phyloP scores from a whole-genome alignment of 2,329 filamentous ascomycete species.

The Fusarium heterosporum region DNA sequence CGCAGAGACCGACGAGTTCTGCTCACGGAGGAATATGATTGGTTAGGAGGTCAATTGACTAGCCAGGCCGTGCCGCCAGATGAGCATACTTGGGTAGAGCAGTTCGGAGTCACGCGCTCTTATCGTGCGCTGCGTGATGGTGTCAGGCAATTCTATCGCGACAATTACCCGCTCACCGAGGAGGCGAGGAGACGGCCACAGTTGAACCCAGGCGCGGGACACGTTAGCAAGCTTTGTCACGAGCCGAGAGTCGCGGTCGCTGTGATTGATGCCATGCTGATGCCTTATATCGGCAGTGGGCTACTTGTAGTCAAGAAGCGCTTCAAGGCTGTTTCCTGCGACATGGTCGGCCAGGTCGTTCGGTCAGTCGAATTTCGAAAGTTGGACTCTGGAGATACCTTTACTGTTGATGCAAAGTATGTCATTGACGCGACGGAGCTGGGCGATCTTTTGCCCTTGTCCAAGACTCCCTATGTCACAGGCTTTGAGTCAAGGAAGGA shows the following conservation, averaged over 20 bases:
- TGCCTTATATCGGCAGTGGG: conserved; percentile 44
- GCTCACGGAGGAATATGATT: conserved; percentile 47
- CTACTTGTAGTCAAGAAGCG: conserved; percentile 39
- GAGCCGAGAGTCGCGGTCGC: conserved; percentile 47
- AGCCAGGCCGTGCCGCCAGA: conserved; percentile 48
- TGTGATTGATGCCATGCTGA: conserved; percentile 45
- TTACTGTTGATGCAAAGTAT: conserved; percentile 29
- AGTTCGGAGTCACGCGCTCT: conserved; percentile 46
- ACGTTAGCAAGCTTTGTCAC: conserved; percentile 48
- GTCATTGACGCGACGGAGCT: conserved; percentile 36
- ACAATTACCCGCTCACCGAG: conserved; percentile 45
- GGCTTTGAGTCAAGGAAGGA: conserved; percentile 44
- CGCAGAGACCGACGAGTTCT: conserved; percentile 41
- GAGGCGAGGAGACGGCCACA: conserved; percentile 42
- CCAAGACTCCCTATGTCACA: conserved; percentile 44
- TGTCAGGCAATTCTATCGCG: conserved; percentile 44
- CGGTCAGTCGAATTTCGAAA: conserved; percentile 15
- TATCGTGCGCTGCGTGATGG: conserved; percentile 44
- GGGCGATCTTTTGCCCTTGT: conserved; percentile 38
- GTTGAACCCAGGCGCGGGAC: conserved; percentile 45
- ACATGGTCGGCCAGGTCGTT: conserved; percentile 29
- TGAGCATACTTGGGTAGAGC: conserved; percentile 48
- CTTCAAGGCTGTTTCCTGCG: conserved; percentile 36
- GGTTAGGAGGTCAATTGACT: conserved; percentile 47
- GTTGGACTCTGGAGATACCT: background rate